A percentile compares a stretch with the other conserved stretches of the same genome.
These are phyloP conservation scores for Hymenoscyphus fraxineus DNA, from an alignment of 2,329 filamentous ascomycete genomes.

Conservation along the genomic window DNA sequence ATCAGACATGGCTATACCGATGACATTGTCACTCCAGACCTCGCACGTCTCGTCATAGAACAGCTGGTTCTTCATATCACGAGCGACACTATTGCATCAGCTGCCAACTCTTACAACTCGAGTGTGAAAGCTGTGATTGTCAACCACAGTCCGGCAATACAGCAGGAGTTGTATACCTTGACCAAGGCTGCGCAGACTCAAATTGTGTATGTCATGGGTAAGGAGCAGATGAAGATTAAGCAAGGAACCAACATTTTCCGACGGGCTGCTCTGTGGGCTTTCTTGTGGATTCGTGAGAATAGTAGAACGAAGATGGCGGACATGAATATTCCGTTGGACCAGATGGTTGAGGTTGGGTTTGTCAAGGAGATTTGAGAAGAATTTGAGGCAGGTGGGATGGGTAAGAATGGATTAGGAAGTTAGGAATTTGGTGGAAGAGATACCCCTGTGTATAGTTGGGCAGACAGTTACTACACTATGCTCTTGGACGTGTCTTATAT, in stretches of 20 bases:
- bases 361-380: conserved; percentile 56
- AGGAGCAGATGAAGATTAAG: conserved; percentile 55
- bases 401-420: neutral
- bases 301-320: conserved; percentile 63
- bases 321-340: conserved; percentile 54
- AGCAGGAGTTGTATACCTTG: conserved; percentile 43
- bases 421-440: neutral
- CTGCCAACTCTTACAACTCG: conserved; percentile 10
- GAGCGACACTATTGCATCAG: conserved; percentile 34
- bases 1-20: conserved; percentile 72
- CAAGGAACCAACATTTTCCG: conserved; percentile 39
- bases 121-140: conserved; percentile 10
- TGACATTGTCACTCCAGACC: conserved; percentile 61
- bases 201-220: conserved; percentile 56
- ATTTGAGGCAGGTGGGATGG: neutral
- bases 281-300: conserved; percentile 64
- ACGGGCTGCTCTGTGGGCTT: conserved; percentile 47
- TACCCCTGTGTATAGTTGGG: neutral
- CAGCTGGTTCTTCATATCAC: conserved; percentile 52
- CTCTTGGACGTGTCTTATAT: neutral
- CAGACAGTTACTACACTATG: neutral
- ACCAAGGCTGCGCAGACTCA: conserved; percentile 45
- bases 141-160: conserved; percentile 27
- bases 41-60: conserved; percentile 56
- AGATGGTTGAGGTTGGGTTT: conserved; percentile 65